These are phyloP conservation scores for Thraustochytrium sp. DNA, from an alignment of 352 stramenopile genomes.

Conservation along the genomic window DNA sequence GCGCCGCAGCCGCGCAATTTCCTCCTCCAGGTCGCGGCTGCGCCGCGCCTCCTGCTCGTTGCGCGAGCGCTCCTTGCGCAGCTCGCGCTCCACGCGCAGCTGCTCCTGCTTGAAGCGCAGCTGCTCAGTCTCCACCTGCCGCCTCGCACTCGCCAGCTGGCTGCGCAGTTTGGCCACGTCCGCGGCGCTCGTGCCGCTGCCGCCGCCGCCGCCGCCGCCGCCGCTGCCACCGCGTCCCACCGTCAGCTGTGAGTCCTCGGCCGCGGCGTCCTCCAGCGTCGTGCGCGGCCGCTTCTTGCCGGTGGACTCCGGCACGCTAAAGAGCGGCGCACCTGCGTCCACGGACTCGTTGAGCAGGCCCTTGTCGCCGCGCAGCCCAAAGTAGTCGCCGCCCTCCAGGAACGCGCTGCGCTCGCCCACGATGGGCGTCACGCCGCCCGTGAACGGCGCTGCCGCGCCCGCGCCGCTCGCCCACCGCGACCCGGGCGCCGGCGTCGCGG, in stretches of 20 bases:
- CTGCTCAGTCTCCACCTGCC: neutral
- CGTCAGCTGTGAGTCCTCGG: neutral
- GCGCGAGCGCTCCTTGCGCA: neutral
- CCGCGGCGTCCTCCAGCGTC: neutral
- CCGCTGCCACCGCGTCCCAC: neutral
- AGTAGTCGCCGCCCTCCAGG: conserved; percentile 3
- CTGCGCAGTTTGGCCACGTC: neutral
- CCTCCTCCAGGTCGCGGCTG: neutral
- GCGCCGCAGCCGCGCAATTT: neutral
- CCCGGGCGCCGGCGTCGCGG: neutral
- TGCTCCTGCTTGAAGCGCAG: neutral
- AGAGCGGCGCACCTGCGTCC: neutral
- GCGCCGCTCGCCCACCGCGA: neutral
- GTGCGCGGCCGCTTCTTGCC: neutral
- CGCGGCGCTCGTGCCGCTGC: neutral
- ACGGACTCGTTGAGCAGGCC: neutral
- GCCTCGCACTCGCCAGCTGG: neutral
- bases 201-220: neutral
- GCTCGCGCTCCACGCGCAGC: neutral
- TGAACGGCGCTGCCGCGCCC: neutral
- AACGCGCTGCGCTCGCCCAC: neutral
- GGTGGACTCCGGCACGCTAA: neutral
- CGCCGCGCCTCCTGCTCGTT: neutral
- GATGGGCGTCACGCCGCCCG: conserved; percentile 13
- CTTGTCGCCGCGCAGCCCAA: neutral